Conservation (phyloP, 1,284 basidiomycete species). For the Apiotrichum gamsii region DNA sequence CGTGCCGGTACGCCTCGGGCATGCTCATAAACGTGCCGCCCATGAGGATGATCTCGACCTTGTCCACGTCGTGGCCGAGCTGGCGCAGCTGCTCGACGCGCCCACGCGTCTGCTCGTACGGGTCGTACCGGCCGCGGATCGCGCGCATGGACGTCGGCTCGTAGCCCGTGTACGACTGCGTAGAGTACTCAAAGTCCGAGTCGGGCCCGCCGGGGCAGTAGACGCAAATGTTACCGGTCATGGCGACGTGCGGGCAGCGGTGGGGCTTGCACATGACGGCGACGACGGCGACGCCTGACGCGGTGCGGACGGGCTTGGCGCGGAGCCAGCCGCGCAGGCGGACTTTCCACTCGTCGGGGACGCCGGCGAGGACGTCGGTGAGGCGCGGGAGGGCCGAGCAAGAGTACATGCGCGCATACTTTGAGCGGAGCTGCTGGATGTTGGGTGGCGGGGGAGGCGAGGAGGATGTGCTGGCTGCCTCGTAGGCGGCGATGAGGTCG, state of each 20-base stretch:
- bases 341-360: conserved; percentile 95
- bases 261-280: conserved; percentile 99
- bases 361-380: conserved; percentile 97
- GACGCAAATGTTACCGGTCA: conserved; percentile 99
- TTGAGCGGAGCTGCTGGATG: conserved; percentile 78
- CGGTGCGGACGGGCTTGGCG: conserved; percentile 94
- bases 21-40: conserved; percentile 99
- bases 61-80: conserved; percentile 94
- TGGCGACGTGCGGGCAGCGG: conserved; percentile 97
- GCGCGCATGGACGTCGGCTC: conserved; percentile 99
- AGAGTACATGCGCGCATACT: conserved; percentile 82
- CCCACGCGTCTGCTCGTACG: conserved; percentile 93
- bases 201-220: conserved; percentile 99
- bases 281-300: conserved; percentile 95
- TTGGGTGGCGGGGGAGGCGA: conserved; percentile 50
- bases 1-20: conserved; percentile 88
- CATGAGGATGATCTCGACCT: conserved; percentile 99
- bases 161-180: conserved; percentile 95
- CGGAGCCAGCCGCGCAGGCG: conserved; percentile 81
- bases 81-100: conserved; percentile 92
- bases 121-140: conserved; percentile 95
- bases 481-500: conserved; percentile 67
- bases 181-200: conserved; percentile 99
- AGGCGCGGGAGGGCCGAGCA: conserved; percentile 82
- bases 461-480: conserved; percentile 26